phyloP scores from a whole-genome alignment of 2,329 filamentous ascomycete genomes.

The Neonectria sp. region DNA sequence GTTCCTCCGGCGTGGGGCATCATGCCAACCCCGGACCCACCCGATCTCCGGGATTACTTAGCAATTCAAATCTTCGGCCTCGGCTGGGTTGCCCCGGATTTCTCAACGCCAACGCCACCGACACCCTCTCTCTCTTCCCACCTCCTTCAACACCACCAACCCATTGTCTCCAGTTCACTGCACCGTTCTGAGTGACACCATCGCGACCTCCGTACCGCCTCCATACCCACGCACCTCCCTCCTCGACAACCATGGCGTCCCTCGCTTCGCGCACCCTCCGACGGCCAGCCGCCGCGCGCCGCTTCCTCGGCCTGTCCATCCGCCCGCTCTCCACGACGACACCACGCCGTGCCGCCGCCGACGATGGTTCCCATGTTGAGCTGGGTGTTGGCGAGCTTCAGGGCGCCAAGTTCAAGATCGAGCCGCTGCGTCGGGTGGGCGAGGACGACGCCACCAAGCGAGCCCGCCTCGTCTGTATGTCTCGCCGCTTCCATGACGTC shows the following conservation, averaged over 20 bases:
- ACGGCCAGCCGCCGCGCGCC: conserved; percentile 36
- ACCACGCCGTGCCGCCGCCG: conserved; percentile 35
- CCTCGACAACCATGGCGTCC: conserved; percentile 37
- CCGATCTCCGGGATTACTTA: conserved; percentile 35
- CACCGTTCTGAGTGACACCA: neutral
- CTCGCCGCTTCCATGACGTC: conserved; percentile 30
- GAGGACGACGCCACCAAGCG: conserved; percentile 91
- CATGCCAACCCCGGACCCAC: conserved; percentile 39
- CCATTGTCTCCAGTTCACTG: conserved; percentile 10
- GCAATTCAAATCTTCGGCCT: conserved; percentile 40
- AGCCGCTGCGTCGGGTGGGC: conserved; percentile 87
- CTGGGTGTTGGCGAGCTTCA: conserved; percentile 89
- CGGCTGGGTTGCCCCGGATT: conserved; percentile 35
- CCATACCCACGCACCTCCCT: neutral
- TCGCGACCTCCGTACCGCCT: neutral
- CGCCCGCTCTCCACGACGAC: conserved; percentile 43
- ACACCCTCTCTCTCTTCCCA: conserved; percentile 20
- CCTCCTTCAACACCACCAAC: neutral
- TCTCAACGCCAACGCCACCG: conserved; percentile 42
- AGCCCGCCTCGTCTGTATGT: conserved; percentile 82
- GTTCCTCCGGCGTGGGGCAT: conserved; percentile 8
- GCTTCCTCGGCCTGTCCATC: conserved; percentile 37
- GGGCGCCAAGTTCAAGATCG: conserved; percentile 87
- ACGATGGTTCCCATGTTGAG: conserved; percentile 60
- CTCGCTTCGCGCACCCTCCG: conserved; percentile 43